phyloP scores from a whole-genome alignment of 2,329 filamentous ascomycete species.

The Sporothrix luriei region DNA sequence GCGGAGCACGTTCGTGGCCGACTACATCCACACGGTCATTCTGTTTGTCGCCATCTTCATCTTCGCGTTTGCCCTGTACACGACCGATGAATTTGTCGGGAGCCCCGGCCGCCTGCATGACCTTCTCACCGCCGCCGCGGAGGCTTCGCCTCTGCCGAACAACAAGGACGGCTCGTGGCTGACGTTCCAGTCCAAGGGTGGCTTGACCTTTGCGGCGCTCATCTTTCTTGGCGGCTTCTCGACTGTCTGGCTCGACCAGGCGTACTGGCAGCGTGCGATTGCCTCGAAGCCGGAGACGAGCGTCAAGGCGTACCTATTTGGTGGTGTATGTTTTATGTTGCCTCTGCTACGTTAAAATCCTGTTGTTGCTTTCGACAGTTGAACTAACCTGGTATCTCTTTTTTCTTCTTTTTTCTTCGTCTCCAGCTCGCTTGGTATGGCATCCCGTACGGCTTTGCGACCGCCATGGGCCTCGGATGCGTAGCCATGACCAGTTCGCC shows the following conservation, averaged over 20 bases:
- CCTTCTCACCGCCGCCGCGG: constrained; percentile 42
- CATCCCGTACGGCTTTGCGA: constrained; percentile 45
- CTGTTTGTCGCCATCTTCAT: constrained; percentile 46
- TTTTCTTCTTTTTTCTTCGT: not conserved
- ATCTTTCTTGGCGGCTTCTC: constrained; percentile 46
- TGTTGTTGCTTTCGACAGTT: not conserved
- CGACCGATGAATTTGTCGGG: constrained; percentile 41
- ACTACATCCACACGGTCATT: constrained; percentile 49
- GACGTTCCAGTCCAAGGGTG: constrained; percentile 44
- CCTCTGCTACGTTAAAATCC: not conserved
- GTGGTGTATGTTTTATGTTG: constrained; percentile 38
- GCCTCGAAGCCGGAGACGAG: constrained; percentile 47
- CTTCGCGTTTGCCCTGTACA: constrained; percentile 45
- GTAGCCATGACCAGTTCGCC: constrained; percentile 40
- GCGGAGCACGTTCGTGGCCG: constrained; percentile 47
- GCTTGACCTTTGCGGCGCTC: constrained; percentile 46
- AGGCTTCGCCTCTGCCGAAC: constrained; percentile 42
- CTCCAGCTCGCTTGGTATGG: constrained; percentile 44
- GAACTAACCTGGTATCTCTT: not conserved
- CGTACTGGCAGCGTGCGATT: constrained; percentile 51
- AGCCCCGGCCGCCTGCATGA: constrained; percentile 45
- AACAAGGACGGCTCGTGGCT: constrained; percentile 46
- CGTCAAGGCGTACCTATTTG: constrained; percentile 48
- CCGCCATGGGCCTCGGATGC: constrained; percentile 44
- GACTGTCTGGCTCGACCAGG: constrained; percentile 48